Conservation (phyloP, 108 stramenopile genomes). For the Nitzschia palea region DNA sequence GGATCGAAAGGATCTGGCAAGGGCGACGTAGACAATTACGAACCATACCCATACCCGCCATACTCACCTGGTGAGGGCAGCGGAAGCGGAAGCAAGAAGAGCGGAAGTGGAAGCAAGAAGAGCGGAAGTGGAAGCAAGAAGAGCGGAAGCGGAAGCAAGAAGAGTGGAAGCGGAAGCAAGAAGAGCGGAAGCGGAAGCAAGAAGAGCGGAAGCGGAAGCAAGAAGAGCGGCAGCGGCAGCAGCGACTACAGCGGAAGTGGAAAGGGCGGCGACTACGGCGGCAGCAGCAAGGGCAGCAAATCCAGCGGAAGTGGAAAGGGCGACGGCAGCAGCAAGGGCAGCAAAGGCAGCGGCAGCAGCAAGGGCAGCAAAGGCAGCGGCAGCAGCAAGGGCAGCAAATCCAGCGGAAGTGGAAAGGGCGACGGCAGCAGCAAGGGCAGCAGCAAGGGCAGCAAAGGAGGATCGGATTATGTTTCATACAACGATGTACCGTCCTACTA, state of each 20-base stretch:
- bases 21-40: neutral
- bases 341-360: too few species aligned
- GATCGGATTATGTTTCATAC: neutral
- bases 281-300: neutral
- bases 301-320: neutral
- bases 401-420: neutral
- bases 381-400: neutral
- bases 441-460: neutral
- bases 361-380: neutral
- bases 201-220: too few species aligned
- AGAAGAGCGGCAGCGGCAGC: neutral
- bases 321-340: constrained; percentile 3
- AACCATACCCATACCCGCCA: neutral
- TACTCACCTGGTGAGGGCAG: neutral
- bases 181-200: neutral
- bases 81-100: neutral
- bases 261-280: neutral
- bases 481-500: neutral
- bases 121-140: neutral
- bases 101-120: neutral
- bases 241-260: neutral
- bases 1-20: neutral
- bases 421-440: neutral
- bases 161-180: neutral
- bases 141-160: neutral